Evolutionary conservation across 1,284 basidiomycete genomes (phyloP), one percentile per base, ranked within the genome.

Genomic region (Laetiporus sulphureus): DNA sequence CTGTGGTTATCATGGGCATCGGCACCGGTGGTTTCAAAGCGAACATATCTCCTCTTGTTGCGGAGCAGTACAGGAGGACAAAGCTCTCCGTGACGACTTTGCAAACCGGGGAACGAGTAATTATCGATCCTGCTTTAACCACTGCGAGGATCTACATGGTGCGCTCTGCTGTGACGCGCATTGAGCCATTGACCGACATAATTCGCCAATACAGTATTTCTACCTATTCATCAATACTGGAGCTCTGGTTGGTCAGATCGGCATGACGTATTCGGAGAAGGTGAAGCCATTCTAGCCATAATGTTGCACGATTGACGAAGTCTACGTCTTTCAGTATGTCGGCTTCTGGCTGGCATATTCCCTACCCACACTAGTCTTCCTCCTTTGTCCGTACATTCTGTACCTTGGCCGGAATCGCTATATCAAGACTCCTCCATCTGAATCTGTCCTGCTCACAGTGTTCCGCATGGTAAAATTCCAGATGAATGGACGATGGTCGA

Each of bases 161-260:
- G 46, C 32, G 62, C n/a, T n/a, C n/a, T n/a, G n/a, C n/a, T n/a
- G n/a, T n/a, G n/a, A n/a, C n/a, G n/a, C n/a, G n/a, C n/a, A n/a
- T n/a, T n/a, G n/a, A n/a, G n/a, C n/a, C n/a, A n/a, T n/a, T n/a
- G n/a, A n/a, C n/a, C n/a, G n/a, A n/a, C n/a, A n/a, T n/a, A n/a
- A n/a, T 34, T 16, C 19, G 13, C 16, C 13, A 4, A 29, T 45
- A 11, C 42, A 82, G 79, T 85, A 83, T 56, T 88, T 85, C 58
- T 88, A 88, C 58, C 66, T 86, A 44, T 83, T 86, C 61, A 84
- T 85, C 59, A 91, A 91, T 58, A 62, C 88, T 42, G 87, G 89
- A 4, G 77, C 87, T 0, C 66, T 90, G 33, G 53, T 81, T 21
- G 83, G 84, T 15, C 80, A 83, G 56, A 77, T 87, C 40, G 56